Conservation (phyloP, 2,329 filamentous ascomycete species). For the Cadophora gregata region DNA sequence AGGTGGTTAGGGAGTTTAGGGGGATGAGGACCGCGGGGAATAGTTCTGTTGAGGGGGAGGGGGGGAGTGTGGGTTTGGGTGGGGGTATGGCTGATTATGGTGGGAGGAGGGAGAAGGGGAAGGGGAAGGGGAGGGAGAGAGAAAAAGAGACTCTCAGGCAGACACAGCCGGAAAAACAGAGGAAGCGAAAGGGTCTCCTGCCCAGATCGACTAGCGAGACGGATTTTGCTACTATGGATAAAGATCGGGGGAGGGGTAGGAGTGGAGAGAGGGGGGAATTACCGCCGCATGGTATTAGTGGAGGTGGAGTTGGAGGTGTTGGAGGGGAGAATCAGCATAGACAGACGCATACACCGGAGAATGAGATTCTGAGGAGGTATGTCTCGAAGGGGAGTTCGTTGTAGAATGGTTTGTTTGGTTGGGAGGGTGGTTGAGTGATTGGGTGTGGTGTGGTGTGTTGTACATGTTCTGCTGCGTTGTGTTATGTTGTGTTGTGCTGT, state of each 20-base stretch:
- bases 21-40: constrained; percentile 42
- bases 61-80: constrained; percentile 17
- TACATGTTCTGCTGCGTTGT: too few relatives aligned
- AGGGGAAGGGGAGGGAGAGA: constrained; percentile 30
- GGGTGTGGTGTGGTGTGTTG: too few relatives aligned
- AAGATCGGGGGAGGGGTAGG: too few relatives aligned
- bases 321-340: constrained; percentile 22
- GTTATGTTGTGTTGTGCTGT: too few relatives aligned
- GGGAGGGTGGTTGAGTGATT: too few relatives aligned
- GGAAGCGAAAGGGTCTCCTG: constrained; percentile 18
- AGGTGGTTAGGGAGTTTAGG: constrained; percentile 78
- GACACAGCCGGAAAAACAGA: too few relatives aligned
- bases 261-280: background rate
- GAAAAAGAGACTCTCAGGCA: too few relatives aligned
- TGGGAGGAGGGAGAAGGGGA: constrained; percentile 23
- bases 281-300: background rate
- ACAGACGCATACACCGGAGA: constrained; percentile 28
- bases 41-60: constrained; percentile 36
- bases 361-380: constrained; percentile 25
- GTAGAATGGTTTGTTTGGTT: constrained; percentile 19
- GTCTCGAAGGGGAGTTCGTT: constrained; percentile 36
- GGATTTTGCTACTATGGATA: constrained; percentile 27
- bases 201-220: constrained; percentile 32
- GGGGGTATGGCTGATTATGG: too few relatives aligned
- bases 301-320: too few relatives aligned